A percentile compares a stretch with the other conserved stretches of the same genome.
These are phyloP conservation scores for Purshia tridentata DNA, from an alignment of 306 rosid species.

Conservation along the genomic window DNA sequence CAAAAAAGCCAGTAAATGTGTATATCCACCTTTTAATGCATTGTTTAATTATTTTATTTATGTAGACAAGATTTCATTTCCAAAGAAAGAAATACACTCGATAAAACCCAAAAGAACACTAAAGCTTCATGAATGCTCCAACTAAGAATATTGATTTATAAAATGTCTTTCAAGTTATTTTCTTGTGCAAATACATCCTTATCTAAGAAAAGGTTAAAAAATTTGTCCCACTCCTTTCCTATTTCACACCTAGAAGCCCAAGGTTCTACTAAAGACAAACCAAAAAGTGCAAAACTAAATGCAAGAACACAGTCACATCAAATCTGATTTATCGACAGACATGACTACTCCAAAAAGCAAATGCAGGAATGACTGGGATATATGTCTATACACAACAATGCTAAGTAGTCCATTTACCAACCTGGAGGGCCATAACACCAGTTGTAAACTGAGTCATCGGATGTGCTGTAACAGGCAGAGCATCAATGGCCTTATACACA, in stretches of 20 bases:
- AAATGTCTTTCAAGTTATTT: neutral
- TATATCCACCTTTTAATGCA: constrained; percentile 3
- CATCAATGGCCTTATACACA: constrained; percentile 88
- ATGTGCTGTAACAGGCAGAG: constrained; percentile 81
- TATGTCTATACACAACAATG: constrained; percentile 5
- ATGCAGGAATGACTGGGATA: neutral
- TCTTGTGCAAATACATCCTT: neutral
- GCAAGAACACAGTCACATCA: neutral
- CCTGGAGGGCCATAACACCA: constrained; percentile 99
- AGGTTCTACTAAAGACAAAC: neutral
- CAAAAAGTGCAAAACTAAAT: neutral
- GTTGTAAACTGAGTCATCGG: constrained; percentile 95
- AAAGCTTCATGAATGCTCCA: neutral
- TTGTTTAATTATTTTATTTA: neutral
- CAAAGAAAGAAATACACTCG: neutral
- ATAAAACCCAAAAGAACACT: neutral
- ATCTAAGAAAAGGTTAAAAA: too few relatives aligned
- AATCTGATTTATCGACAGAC: neutral
- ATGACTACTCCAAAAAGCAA: neutral
- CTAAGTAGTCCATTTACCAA: constrained; percentile 37
- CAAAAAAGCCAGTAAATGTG: neutral
- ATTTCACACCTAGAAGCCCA: neutral
- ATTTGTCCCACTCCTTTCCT: constrained; percentile 1
- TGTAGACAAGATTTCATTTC: neutral
- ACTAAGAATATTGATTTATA: neutral